Evolutionary conservation across 1,284 basidiomycete genomes (phyloP).

Genomic region (Kalmanozyma brasiliensis): DNA sequence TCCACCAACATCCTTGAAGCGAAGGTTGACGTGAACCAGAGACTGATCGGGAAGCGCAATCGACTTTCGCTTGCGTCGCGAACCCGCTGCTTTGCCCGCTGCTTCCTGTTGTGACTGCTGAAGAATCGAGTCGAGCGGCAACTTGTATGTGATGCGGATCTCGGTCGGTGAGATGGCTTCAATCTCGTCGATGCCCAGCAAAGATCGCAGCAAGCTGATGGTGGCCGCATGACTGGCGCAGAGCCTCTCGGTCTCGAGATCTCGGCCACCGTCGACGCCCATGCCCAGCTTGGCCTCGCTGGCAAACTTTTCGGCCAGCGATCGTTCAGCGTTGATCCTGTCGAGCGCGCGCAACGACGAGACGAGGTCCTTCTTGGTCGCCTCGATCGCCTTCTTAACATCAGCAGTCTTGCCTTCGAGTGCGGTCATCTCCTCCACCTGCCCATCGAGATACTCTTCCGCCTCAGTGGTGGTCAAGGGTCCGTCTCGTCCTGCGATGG

Average conservation of each 20-base stretch:
- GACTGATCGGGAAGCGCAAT: slow-evolving; percentile 38
- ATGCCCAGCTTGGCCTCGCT: slow-evolving; percentile 59
- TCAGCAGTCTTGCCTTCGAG: slow-evolving; percentile 51
- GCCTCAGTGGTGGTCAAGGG: slow-evolving; percentile 55
- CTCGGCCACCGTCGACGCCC: slow-evolving; percentile 55
- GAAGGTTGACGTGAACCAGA: slow-evolving; percentile 36
- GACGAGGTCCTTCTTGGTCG: slow-evolving; percentile 56
- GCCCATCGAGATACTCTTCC: slow-evolving; percentile 52
- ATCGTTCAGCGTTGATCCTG: slow-evolving; percentile 56
- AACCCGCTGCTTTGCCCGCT: slow-evolving; percentile 6
- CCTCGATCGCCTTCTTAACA: slow-evolving; percentile 48
- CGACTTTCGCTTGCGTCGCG: slow-evolving; percentile 45
- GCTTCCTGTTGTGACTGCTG: slow-evolving; percentile 18
- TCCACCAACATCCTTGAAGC: slow-evolving; percentile 49
- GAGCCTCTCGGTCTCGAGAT: slow-evolving; percentile 56
- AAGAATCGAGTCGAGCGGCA: slow-evolving; percentile 35
- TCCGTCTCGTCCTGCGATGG: slow-evolving; percentile 52
- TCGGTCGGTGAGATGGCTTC: slow-evolving; percentile 34
- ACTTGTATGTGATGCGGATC: slow-evolving; percentile 46
- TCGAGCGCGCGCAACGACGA: slow-evolving; percentile 52
- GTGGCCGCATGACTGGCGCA: slow-evolving; percentile 51
- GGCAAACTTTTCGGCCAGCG: slow-evolving; percentile 57
- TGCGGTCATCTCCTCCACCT: slow-evolving; percentile 56
- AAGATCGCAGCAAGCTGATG: slow-evolving; percentile 36
- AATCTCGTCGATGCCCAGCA: slow-evolving; percentile 48